Conservation (phyloP, 805 yeast species). For the Barnettozyma wickerhamii region DNA sequence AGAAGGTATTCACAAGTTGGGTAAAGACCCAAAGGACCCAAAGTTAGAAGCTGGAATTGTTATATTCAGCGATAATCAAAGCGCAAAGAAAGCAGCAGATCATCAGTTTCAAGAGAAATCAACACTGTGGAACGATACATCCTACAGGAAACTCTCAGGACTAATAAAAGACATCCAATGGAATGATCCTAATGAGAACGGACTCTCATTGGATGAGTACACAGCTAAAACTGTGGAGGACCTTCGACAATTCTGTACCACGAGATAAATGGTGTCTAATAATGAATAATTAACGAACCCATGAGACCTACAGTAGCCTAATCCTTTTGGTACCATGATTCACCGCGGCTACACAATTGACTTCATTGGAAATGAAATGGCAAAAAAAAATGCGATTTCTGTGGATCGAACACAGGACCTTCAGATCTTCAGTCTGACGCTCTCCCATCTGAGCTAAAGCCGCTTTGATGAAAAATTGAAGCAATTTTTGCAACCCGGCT, state of each 20-base stretch:
- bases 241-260: constrained; percentile 6
- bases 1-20: constrained; percentile 10
- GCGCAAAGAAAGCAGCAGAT: constrained; percentile 14
- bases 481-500: constrained; percentile 6
- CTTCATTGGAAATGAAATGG: background rate
- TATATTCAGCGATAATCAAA: constrained; percentile 3
- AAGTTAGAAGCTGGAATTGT: constrained; percentile 18
- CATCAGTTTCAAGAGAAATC: constrained; percentile 16
- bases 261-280: no score
- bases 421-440: constrained; percentile 44
- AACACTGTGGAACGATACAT: constrained; percentile 18
- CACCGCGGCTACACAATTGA: no score
- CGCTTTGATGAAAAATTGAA: constrained; percentile 11
- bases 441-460: constrained; percentile 29
- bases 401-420: constrained; percentile 84
- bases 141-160: constrained; percentile 19
- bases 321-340: no score
- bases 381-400: constrained; percentile 42
- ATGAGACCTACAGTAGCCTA: no score
- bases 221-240: constrained; percentile 12
- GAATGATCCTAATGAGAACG: constrained; percentile 9
- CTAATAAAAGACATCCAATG: constrained; percentile 20
- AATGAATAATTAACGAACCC: background rate
- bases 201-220: constrained; percentile 16
- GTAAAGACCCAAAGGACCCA: constrained; percentile 10